Conservation (phyloP, 441 rosid genomes). For the Gossypium gossypioides region DNA sequence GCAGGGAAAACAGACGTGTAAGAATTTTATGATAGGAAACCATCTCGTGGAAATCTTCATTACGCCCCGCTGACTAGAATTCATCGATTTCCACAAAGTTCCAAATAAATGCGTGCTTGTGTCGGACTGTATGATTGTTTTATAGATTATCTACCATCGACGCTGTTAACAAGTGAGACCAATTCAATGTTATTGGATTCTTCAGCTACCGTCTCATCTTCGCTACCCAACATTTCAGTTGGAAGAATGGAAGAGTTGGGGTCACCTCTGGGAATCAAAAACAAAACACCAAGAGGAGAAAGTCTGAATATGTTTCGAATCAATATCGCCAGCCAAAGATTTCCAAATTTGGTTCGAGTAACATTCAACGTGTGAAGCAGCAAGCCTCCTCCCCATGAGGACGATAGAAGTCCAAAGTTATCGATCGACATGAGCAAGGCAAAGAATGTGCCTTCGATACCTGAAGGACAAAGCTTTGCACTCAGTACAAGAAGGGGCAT, state of each 20-base stretch:
- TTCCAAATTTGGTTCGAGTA: conserved; percentile 52
- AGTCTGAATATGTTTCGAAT: conserved; percentile 63
- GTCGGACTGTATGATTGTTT: neutral
- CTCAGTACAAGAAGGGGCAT: conserved; percentile 94
- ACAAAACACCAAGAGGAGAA: conserved; percentile 55
- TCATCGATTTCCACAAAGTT: neutral
- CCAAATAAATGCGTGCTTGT: neutral
- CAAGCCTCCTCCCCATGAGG: conserved; percentile 83
- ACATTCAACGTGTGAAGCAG: conserved; percentile 60
- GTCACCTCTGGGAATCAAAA: conserved; percentile 60
- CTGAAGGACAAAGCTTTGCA: conserved; percentile 85
- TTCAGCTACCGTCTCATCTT: conserved; percentile 32
- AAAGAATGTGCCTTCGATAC: conserved; percentile 95
- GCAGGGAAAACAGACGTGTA: neutral
- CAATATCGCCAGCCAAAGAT: conserved; percentile 84
- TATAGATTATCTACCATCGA: conserved; percentile 30
- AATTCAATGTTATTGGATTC: conserved; percentile 46
- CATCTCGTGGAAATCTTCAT: neutral
- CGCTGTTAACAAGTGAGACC: conserved; percentile 52
- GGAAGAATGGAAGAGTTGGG: conserved; percentile 49
- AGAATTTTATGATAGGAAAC: neutral
- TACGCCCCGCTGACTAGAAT: neutral
- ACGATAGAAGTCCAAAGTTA: conserved; percentile 63
- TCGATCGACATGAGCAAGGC: conserved; percentile 95
- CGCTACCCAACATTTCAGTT: conserved; percentile 23